Conservation (phyloP, 139 green algal species). For the Chlorella ohadii region DNA sequence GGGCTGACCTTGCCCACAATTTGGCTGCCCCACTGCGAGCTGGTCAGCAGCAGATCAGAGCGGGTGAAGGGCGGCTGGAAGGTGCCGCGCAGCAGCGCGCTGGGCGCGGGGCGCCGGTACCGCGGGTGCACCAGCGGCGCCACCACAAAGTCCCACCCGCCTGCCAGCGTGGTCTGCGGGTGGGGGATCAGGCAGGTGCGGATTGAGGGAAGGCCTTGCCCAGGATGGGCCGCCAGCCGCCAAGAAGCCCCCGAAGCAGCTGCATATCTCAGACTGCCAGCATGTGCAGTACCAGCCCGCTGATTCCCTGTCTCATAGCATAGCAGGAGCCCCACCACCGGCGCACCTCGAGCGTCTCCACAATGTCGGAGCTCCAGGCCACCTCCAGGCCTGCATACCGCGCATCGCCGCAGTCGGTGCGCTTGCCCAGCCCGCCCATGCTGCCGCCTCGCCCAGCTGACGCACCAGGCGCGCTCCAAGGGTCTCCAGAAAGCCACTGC, state of each 20-base stretch:
- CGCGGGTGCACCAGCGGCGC: constrained; percentile 73
- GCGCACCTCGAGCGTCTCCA: constrained; percentile 66
- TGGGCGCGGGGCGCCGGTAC: constrained; percentile 44
- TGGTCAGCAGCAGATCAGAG: constrained; percentile 78
- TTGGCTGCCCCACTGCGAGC: constrained; percentile 68
- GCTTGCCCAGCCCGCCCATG: constrained; percentile 70
- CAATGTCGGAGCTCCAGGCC: constrained; percentile 64
- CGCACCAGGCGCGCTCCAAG: too few relatives aligned
- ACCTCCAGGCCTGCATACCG: constrained; percentile 86
- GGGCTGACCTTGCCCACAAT: constrained; percentile 78
- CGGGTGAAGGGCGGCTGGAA: constrained; percentile 61
- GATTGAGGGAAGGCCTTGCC: too few relatives aligned
- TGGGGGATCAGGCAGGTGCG: not conserved
- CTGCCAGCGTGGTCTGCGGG: constrained; percentile 63
- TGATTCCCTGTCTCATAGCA: too few relatives aligned
- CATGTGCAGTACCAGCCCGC: too few relatives aligned
- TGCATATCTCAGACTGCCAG: too few relatives aligned
- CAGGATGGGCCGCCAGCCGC: too few relatives aligned
- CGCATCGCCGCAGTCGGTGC: constrained; percentile 87
- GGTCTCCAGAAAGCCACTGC: too few relatives aligned
- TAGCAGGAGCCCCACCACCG: too few relatives aligned
- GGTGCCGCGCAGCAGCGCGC: constrained; percentile 31
- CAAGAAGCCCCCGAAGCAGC: too few relatives aligned
- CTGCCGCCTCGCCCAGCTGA: too few relatives aligned
- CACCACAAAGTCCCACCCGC: constrained; percentile 95